phyloP scores from a whole-genome alignment of 1,284 basidiomycete species.

The Boletus sp. region DNA sequence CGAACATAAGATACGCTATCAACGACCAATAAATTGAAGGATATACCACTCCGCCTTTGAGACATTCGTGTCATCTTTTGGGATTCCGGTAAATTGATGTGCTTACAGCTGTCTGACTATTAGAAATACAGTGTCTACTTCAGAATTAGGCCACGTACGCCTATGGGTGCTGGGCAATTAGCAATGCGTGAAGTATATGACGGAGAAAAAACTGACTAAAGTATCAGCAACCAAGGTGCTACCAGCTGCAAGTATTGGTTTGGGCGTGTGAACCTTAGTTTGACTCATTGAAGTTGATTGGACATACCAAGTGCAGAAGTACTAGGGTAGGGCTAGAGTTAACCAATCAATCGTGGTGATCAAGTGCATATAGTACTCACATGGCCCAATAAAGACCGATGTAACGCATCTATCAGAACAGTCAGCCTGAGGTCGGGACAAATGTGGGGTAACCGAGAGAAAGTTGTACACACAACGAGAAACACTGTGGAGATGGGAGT shows the following conservation, averaged over 20 bases:
- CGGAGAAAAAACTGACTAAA: neutral
- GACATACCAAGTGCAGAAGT: neutral
- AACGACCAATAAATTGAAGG: neutral
- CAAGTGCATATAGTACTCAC: neutral
- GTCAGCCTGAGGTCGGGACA: neutral
- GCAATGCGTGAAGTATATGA: too few relatives aligned
- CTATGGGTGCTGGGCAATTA: neutral
- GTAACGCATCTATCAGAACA: slow-evolving; percentile 11
- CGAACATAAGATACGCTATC: slow-evolving; percentile 8
- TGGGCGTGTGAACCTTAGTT: neutral
- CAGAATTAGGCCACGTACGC: neutral
- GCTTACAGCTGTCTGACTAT: neutral
- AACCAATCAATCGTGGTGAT: neutral
- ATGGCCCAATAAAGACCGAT: neutral
- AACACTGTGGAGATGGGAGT: neutral
- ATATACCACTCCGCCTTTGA: slow-evolving; percentile 1
- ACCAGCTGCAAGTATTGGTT: neutral
- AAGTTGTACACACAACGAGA: neutral
- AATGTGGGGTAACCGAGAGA: neutral
- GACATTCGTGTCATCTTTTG: neutral
- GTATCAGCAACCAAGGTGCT: neutral
- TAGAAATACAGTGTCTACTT: neutral
- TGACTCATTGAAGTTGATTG: neutral
- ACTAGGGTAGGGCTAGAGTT: neutral
- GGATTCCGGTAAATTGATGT: neutral